A percentile compares a stretch with the other conserved stretches of the same genome.
phyloP scores from a whole-genome alignment of 805 yeast species.

The Cyberlindnera veronae region DNA sequence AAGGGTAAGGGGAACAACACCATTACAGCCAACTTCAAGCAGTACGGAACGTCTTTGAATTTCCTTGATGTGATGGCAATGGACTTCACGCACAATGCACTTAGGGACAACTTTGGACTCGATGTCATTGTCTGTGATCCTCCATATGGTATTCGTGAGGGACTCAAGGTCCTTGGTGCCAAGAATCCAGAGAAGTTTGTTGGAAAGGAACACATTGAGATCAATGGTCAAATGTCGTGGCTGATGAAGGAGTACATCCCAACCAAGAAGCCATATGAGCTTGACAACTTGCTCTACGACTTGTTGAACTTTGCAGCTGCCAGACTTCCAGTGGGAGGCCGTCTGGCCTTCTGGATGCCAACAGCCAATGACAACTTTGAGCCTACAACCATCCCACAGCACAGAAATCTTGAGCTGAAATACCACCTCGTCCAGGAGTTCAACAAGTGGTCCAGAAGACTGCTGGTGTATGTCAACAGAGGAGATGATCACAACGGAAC shows the following conservation, averaged over 20 bases:
- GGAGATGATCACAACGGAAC: constrained; percentile 51
- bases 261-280: constrained; percentile 86
- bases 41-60: constrained; percentile 55
- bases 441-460: constrained; percentile 88
- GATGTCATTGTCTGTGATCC: constrained; percentile 94
- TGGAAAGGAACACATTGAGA: constrained; percentile 71
- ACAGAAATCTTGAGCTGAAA: constrained; percentile 63
- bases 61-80: constrained; percentile 79
- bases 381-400: constrained; percentile 72
- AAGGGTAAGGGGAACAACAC: constrained; percentile 63
- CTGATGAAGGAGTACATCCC: constrained; percentile 81
- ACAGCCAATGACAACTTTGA: constrained; percentile 84
- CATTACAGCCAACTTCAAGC: constrained; percentile 65
- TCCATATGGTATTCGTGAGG: constrained; percentile 96
- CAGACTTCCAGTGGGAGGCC: constrained; percentile 68
- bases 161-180: constrained; percentile 89
- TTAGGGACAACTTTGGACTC: constrained; percentile 56
- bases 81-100: constrained; percentile 92
- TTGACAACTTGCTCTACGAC: constrained; percentile 75
- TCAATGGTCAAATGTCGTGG: constrained; percentile 76
- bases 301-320: constrained; percentile 67
- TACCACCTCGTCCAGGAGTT: constrained; percentile 83
- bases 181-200: constrained; percentile 61
- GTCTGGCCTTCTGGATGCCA: constrained; percentile 97
- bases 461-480: constrained; percentile 74